Evolutionary conservation across 805 yeast species (phyloP).

Genomic region (Candida qinlingensis): DNA sequence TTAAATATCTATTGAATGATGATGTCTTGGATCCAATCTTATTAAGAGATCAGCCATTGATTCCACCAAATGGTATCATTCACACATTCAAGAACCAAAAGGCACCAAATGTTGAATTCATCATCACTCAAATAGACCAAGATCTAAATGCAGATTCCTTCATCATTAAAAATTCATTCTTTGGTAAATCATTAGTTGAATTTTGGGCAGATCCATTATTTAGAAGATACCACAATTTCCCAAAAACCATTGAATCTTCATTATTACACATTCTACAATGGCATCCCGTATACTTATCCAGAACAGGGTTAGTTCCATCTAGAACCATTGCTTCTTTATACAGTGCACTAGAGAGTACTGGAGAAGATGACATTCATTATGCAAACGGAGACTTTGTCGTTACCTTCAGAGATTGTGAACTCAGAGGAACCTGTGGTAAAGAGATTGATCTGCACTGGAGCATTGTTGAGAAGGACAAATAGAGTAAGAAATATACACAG

Average conservation of each 20-base stretch:
- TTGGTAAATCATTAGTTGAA: slow-evolving; percentile 69
- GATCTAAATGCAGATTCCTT: slow-evolving; percentile 68
- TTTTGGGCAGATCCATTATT: slow-evolving; percentile 72
- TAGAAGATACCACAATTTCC: slow-evolving; percentile 57
- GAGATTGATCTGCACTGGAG: slow-evolving; percentile 36
- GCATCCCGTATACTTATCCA: slow-evolving; percentile 81
- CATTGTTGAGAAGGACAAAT: slow-evolving; percentile 9
- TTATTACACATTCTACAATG: slow-evolving; percentile 87
- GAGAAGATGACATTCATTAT: slow-evolving; percentile 47
- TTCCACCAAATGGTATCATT: slow-evolving; percentile 62
- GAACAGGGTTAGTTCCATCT: slow-evolving; percentile 67
- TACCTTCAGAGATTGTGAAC: slow-evolving; percentile 52
- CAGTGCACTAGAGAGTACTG: slow-evolving; percentile 30
- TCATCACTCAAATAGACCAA: slow-evolving; percentile 64
- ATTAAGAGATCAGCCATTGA: slow-evolving; percentile 65
- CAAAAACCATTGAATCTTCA: slow-evolving; percentile 56
- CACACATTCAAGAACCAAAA: slow-evolving; percentile 60
- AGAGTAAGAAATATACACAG: background rate
- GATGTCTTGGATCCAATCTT: slow-evolving; percentile 58
- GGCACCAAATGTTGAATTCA: slow-evolving; percentile 49
- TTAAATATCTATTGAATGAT: slow-evolving; percentile 53
- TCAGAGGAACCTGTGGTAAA: slow-evolving; percentile 45
- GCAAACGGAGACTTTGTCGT: slow-evolving; percentile 64
- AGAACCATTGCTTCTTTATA: slow-evolving; percentile 48
- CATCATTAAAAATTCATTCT: slow-evolving; percentile 58